These are phyloP conservation scores for Cyclostephanos invisitatus DNA, from an alignment of 108 stramenopile genomes.

Conservation along the genomic window DNA sequence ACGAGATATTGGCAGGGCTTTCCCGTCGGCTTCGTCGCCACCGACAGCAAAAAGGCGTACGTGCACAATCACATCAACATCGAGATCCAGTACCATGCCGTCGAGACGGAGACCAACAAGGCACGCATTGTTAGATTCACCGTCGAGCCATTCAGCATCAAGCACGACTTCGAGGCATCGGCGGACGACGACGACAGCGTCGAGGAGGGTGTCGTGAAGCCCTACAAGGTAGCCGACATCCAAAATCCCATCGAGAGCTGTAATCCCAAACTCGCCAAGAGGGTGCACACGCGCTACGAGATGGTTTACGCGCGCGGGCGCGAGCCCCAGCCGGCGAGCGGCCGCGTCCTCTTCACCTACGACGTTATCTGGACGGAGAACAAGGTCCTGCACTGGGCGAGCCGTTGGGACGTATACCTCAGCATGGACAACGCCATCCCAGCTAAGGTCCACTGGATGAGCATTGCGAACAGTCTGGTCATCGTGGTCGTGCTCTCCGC, in stretches of 20 bases:
- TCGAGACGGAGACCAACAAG: conserved; percentile 73
- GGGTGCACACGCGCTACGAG: conserved; percentile 74
- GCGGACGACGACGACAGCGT: conserved; percentile 53
- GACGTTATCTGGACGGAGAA: conserved; percentile 92
- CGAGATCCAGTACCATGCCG: conserved; percentile 90
- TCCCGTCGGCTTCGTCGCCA: conserved; percentile 88
- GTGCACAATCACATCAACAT: conserved; percentile 97
- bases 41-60: conserved; percentile 72
- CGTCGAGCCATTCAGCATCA: conserved; percentile 95
- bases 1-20: conserved; percentile 93
- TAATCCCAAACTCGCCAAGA: conserved; percentile 38
- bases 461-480: conserved; percentile 90
- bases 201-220: conserved; percentile 41
- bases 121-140: conserved; percentile 92
- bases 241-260: conserved; percentile 73
- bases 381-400: conserved; percentile 87
- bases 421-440: conserved; percentile 92
- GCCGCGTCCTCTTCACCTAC: conserved; percentile 93
- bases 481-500: conserved; percentile 93
- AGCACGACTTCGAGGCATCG: conserved; percentile 81
- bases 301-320: conserved; percentile 71
- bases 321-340: conserved; percentile 70
- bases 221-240: conserved; percentile 63
- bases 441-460: conserved; percentile 94
- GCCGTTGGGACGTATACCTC: conserved; percentile 98